Evolutionary conservation across 2,329 filamentous ascomycete species (phyloP).

Genomic region (Fusarium algeriense): DNA sequence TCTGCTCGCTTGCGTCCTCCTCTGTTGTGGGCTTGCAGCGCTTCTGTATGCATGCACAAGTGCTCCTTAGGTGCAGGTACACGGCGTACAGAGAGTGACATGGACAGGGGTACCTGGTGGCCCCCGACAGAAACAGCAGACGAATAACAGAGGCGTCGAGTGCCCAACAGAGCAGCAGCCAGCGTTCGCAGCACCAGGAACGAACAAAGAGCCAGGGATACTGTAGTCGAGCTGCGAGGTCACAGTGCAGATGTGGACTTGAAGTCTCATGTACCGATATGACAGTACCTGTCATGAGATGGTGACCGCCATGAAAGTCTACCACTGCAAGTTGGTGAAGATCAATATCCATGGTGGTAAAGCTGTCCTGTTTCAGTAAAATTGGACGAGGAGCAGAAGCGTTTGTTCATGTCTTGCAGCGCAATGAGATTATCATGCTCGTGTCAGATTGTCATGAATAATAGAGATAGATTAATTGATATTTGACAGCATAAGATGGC

Average conservation of each 20-base stretch:
- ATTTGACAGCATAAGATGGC: slow-evolving; percentile 21
- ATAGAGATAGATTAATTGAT: slow-evolving; percentile 26
- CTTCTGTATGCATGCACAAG: slow-evolving; percentile 42
- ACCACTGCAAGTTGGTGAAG: slow-evolving; percentile 31
- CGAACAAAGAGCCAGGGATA: slow-evolving; percentile 30
- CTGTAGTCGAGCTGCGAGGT: slow-evolving; percentile 17
- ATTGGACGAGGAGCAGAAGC: slow-evolving; percentile 26
- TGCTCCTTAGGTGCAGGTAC: slow-evolving; percentile 46
- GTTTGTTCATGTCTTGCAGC: slow-evolving; percentile 2
- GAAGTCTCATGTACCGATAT: slow-evolving; percentile 31
- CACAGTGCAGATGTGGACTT: slow-evolving; percentile 36
- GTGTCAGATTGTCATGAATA: slow-evolving; percentile 17
- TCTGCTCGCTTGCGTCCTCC: slow-evolving; percentile 29
- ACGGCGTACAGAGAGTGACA: slow-evolving; percentile 37
- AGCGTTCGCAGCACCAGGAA: slow-evolving; percentile 30
- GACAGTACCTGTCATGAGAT: slow-evolving; percentile 32
- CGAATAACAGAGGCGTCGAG: slow-evolving; percentile 35
- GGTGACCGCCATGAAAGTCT: slow-evolving; percentile 39
- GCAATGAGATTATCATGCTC: background rate
- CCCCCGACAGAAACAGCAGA: slow-evolving; percentile 39
- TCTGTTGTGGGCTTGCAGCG: slow-evolving; percentile 28
- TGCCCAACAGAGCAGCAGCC: slow-evolving; percentile 29
- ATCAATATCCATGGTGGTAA: slow-evolving; percentile 37
- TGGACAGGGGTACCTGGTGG: slow-evolving; percentile 29
- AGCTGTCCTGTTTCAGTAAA: slow-evolving; percentile 40